These are phyloP conservation scores for Starmerella stigmatis DNA, from an alignment of 805 yeast genomes.

Conservation along the genomic window DNA sequence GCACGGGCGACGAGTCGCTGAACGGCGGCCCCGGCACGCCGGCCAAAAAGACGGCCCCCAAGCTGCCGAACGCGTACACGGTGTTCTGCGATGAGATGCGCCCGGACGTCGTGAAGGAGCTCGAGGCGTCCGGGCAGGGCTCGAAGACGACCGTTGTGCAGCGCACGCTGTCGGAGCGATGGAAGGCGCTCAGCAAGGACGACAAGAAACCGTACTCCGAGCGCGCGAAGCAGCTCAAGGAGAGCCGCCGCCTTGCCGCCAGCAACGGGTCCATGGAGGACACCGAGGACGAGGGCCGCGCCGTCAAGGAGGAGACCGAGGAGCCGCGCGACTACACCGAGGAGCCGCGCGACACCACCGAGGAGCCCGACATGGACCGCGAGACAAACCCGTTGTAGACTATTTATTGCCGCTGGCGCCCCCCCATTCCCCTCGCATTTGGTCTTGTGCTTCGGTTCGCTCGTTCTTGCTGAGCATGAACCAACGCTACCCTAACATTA, in stretches of 20 bases:
- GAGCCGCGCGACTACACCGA: constrained; percentile 11
- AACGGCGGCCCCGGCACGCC: background rate
- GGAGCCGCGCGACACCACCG: constrained; percentile 1
- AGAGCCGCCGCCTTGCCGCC: constrained; percentile 7
- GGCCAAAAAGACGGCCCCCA: background rate
- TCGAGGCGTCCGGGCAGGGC: constrained; percentile 31
- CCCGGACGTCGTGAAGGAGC: constrained; percentile 52
- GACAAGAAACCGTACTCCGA: constrained; percentile 22
- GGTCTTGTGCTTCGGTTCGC: too few relatives aligned
- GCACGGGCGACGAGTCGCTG: background rate
- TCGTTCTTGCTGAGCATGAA: background rate
- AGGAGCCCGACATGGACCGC: background rate
- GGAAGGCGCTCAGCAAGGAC: constrained; percentile 53
- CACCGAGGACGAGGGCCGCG: constrained; percentile 7
- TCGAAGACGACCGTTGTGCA: constrained; percentile 14
- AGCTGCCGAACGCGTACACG: constrained; percentile 57
- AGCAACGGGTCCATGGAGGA: constrained; percentile 15
- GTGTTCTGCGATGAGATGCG: constrained; percentile 80
- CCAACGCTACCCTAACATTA: too few relatives aligned
- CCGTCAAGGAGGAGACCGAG: constrained; percentile 14
- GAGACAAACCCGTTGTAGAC: background rate
- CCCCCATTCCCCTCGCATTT: too few relatives aligned
- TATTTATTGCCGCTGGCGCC: too few relatives aligned
- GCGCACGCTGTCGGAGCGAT: constrained; percentile 44
- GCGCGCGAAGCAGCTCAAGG: constrained; percentile 18